These are phyloP conservation scores for Trebouxiophyceae sp. DNA, from an alignment of 163 green algal species.

Conservation along the genomic window DNA sequence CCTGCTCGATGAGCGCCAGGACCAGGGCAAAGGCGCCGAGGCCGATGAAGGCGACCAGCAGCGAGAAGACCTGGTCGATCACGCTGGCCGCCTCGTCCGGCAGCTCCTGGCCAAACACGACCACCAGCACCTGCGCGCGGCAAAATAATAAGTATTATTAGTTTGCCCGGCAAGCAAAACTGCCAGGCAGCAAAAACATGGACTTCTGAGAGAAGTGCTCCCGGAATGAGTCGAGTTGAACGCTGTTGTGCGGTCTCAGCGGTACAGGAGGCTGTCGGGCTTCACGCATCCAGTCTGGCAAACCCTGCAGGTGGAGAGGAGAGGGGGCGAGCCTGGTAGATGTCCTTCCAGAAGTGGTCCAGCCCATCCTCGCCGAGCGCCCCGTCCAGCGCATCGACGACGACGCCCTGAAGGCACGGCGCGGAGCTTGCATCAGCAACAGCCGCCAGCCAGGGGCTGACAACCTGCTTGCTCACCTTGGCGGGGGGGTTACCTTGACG, in stretches of 20 bases:
- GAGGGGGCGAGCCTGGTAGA: conserved; percentile 22
- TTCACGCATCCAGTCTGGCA: background rate
- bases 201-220: no score
- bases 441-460: no score
- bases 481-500: conserved; percentile 16
- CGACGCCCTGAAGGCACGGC: background rate
- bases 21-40: conserved; percentile 46
- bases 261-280: no score
- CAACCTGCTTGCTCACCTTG: no score
- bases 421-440: no score
- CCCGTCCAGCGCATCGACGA: conserved; percentile 14
- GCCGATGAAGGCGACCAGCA: conserved; percentile 24
- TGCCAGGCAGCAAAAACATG: no score
- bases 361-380: background rate
- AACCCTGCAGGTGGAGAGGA: background rate
- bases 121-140: conserved; percentile 19
- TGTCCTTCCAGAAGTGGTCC: conserved; percentile 13
- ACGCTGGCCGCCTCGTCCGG: conserved; percentile 14
- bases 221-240: no score
- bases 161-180: no score
- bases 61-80: conserved; percentile 27
- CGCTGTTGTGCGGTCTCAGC: no score
- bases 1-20: conserved; percentile 40
- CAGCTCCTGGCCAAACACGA: conserved; percentile 38
- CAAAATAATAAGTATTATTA: no score